These are phyloP conservation scores for Ogataea degrootiae DNA, from an alignment of 805 yeast species.

Conservation along the genomic window DNA sequence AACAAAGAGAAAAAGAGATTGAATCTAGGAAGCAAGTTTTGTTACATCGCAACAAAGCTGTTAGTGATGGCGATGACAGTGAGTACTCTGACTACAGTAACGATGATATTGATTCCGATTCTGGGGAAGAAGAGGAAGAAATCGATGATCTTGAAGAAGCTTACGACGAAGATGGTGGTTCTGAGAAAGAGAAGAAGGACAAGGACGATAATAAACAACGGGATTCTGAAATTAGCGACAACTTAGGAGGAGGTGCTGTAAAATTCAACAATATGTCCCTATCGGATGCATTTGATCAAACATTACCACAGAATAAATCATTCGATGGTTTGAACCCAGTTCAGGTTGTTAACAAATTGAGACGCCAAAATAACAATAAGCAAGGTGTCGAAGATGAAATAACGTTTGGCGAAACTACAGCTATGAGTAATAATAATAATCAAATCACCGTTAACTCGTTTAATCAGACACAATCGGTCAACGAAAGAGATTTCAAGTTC, in stretches of 20 bases:
- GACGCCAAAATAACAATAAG: constrained; percentile 1
- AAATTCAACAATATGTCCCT: constrained; percentile 20
- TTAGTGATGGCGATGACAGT: constrained; percentile 28
- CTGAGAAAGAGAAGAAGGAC: constrained; percentile 19
- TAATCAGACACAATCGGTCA: neutral
- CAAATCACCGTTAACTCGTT: neutral
- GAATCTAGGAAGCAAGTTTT: constrained; percentile 12
- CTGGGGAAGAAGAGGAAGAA: constrained; percentile 9
- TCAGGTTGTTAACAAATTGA: constrained; percentile 16
- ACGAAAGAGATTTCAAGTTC: constrained; percentile 2
- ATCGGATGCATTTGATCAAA: constrained; percentile 21
- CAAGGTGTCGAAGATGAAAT: constrained; percentile 5
- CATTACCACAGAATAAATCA: constrained; percentile 17
- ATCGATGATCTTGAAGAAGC: neutral
- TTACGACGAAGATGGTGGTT: constrained; percentile 18
- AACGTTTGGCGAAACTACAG: constrained; percentile 15
- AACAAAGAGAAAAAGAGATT: constrained; percentile 12
- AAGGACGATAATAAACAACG: constrained; percentile 15
- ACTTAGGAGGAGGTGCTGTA: constrained; percentile 10
- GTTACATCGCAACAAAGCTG: constrained; percentile 12
- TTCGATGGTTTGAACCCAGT: constrained; percentile 16
- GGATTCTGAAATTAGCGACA: constrained; percentile 6
- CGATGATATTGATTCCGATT: constrained; percentile 16
- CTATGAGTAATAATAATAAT: constrained; percentile 7
- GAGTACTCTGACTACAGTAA: constrained; percentile 25